Evolutionary conservation across 148 eudicot genomes (phyloP), one percentile per base, ranked within the genome.

Genomic region (Polygonum aviculare): DNA sequence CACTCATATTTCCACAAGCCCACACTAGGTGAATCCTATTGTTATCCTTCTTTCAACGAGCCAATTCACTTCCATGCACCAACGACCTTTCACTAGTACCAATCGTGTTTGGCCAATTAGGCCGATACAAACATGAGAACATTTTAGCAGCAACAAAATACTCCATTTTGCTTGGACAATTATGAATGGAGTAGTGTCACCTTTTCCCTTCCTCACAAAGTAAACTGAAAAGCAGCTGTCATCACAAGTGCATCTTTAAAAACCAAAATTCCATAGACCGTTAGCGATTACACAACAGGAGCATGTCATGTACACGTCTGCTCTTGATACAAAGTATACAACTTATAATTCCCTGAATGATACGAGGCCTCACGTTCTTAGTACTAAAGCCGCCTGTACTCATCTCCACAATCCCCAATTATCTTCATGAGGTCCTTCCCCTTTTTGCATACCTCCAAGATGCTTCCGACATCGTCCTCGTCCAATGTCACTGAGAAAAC

Each of bases 331-430:
- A 33, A 65, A 65, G 71, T 36, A 65, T 9, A 65, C 41, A 65
- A 36, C 18, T 36, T 12, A 26, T 26, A 26, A 0, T 26, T 26
- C 18, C 69, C 38, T 62, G 21, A 19, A 38, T 38, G 72, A 60
- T 26, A n/a, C 36, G 31, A 33, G 21, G 60, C 12, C 65, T 22
- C 31, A 2, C 65, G 10, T 35, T 62, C 69, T 33, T 26, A 67
- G 19, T 36, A 67, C 72, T 67, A 67, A 45, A n/a, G 26, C 7
- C 97, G 91, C 74, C 98, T 85, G 74, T 90, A 94, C 83, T 94
- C 98, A 74, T 94, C 98, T 39, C 98, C 97, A 78, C 97, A 94
- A 77, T 94, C 98, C 47, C 97, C 98, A 60, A 94, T 94, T 69
- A 94, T 80, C 79, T 78, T 83, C 83, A 89, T 81, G 31, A 94